Conservation (phyloP, 441 rosid species). For the Syzygium malaccense region DNA sequence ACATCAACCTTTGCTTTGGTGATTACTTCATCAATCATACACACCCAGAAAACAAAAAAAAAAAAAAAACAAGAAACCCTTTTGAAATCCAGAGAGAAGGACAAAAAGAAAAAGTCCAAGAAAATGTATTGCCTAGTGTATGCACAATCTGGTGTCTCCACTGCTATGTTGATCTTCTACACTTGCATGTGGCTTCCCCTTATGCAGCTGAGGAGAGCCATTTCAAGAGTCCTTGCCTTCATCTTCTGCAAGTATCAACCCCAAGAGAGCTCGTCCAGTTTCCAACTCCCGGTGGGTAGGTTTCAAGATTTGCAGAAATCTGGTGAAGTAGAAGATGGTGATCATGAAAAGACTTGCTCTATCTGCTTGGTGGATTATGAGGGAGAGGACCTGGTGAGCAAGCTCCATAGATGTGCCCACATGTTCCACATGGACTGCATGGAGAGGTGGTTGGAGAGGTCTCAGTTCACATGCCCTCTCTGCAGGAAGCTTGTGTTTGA, state of each 20-base stretch:
- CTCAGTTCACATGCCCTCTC: conserved; percentile 64
- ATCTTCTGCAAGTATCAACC: neutral
- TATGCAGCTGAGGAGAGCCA: conserved; percentile 14
- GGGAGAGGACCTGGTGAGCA: conserved; percentile 40
- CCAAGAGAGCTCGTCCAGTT: neutral
- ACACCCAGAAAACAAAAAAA: neutral
- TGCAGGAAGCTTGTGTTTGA: conserved; percentile 25
- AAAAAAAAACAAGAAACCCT: neutral
- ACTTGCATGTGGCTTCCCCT: conserved; percentile 43
- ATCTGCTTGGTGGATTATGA: conserved; percentile 56
- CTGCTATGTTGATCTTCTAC: conserved; percentile 41
- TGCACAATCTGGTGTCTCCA: conserved; percentile 33
- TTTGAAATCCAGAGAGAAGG: neutral
- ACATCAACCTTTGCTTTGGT: neutral
- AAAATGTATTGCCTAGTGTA: conserved; percentile 35
- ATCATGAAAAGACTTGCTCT: conserved; percentile 22
- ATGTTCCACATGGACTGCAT: conserved; percentile 57
- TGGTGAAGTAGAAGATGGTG: neutral
- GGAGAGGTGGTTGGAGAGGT: conserved; percentile 43
- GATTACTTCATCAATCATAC: neutral
- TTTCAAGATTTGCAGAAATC: conserved; percentile 22
- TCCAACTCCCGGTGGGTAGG: conserved; percentile 19
- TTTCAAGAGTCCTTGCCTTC: conserved; percentile 8
- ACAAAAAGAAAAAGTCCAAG: neutral
- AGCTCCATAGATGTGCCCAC: conserved; percentile 41